These are phyloP conservation scores for Takashimella koratensis DNA, from an alignment of 1,284 basidiomycete species.

Conservation along the genomic window DNA sequence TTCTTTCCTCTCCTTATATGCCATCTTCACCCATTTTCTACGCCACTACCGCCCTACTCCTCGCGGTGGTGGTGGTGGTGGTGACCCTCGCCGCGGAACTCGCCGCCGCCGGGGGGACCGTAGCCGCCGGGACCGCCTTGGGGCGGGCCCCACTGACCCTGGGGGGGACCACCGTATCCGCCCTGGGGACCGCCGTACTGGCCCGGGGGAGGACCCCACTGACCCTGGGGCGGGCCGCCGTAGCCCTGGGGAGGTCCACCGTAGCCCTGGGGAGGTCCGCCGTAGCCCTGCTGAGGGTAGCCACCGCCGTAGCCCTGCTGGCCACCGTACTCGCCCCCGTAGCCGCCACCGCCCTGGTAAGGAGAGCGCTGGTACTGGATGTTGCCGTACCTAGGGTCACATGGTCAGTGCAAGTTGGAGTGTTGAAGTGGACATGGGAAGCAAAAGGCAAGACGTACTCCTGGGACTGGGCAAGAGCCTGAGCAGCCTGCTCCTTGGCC, in stretches of 20 bases:
- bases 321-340: constrained; percentile 1
- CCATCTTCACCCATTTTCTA: too few relatives aligned
- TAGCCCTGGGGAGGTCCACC: not conserved
- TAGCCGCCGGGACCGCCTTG: not conserved
- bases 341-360: constrained; percentile 3
- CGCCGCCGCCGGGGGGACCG: too few relatives aligned
- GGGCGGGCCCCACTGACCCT: not conserved
- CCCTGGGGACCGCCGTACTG: too few relatives aligned
- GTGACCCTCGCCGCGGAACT: not conserved
- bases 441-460: constrained; percentile 7
- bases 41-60: too few relatives aligned
- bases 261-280: constrained; percentile 3
- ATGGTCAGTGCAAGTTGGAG: constrained; percentile 2
- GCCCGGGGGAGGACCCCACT: not conserved
- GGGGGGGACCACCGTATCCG: too few relatives aligned
- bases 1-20: too few relatives aligned
- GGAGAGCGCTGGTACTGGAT: constrained; percentile 1
- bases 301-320: constrained; percentile 5
- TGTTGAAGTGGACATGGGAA: not conserved
- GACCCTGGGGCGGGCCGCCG: constrained; percentile 1
- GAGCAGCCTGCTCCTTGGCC: constrained; percentile 19
- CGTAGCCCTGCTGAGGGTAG: constrained; percentile 6
- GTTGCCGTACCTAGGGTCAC: constrained; percentile 3
- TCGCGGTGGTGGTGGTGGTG: not conserved
- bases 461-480: constrained; percentile 17